Evolutionary conservation across 192 early-diverging fungal genomes (phyloP), one percentile per base, ranked within the genome.

Genomic region (Backusella liffmaniae): DNA sequence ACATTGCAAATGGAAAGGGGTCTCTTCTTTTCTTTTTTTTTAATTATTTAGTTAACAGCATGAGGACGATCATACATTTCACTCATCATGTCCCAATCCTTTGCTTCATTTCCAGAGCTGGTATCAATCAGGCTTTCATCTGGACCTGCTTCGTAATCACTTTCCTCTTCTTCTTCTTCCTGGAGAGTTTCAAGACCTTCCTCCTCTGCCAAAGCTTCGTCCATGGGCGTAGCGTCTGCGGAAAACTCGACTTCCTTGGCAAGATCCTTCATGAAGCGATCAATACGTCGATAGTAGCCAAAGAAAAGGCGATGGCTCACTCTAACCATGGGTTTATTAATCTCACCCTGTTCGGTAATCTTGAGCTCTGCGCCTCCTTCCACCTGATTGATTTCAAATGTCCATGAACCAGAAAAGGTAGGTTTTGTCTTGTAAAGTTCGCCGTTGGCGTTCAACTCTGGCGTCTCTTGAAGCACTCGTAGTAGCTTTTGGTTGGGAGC

Each of bases 211-310:
- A 70, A 39, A 2, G 41, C 37, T 10, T 44, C 70, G 2, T 46
- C 26, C 56, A 62, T 62, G 3, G 56, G 56, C 1, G 26, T 62
- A 12, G 56, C 56, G 8, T 62, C 3, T 13, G 56, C 1, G 1
- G 23, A 26, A 29, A 62, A 62, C 13, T 71, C 70, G 4, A 71
- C 42, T 16, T 71, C 70, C 12, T 71, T 71, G 10, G 23, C 70
- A 15, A 82, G 53, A 49, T 82, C 81, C 65, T 82, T 82, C 32
- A 82, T 32, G 44, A 78, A 82, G 13, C 81, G 77, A 75, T 82
- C 81, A 5, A 82, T 78, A 34, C 74, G 77, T 15, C 81, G 73
- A 59, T 78, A 36, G 46, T 69, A 82, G 5, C 81, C 81, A 70
- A 82, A 82, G 9, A 82, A 13, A 6, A 78, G 66, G 35, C 62